Evolutionary conservation across 805 yeast species (phyloP).

Genomic region (Soucietia sequanensis): DNA sequence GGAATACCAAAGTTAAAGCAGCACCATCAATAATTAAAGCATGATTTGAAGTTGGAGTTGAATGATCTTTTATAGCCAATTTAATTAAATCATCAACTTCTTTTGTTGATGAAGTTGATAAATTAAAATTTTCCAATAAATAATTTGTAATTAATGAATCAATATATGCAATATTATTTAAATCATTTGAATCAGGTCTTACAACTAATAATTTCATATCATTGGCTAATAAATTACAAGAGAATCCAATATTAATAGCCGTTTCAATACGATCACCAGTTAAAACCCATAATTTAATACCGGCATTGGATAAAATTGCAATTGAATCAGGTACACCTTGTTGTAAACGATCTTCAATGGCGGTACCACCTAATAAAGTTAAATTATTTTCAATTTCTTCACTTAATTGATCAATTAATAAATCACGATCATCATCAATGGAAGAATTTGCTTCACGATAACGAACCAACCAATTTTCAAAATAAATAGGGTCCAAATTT

Average conservation of each 20-base stretch:
- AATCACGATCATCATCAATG: constrained; percentile 57
- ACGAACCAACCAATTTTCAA: constrained; percentile 52
- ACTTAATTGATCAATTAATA: constrained; percentile 49
- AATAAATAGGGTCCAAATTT: constrained; percentile 45
- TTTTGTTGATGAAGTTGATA: constrained; percentile 33
- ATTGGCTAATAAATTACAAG: constrained; percentile 66
- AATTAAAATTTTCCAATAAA: constrained; percentile 46
- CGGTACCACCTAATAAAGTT: constrained; percentile 70
- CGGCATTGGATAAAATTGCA: constrained; percentile 63
- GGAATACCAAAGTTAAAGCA: constrained; percentile 49
- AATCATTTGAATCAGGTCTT: constrained; percentile 56
- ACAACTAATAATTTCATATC: constrained; percentile 69
- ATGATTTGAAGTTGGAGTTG: constrained; percentile 55
- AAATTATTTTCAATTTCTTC: constrained; percentile 61
- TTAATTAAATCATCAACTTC: constrained; percentile 39
- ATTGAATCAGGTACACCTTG: constrained; percentile 78
- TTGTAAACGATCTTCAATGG: constrained; percentile 77
- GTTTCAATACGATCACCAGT: constrained; percentile 85
- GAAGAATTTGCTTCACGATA: constrained; percentile 60
- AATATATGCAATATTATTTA: constrained; percentile 36
- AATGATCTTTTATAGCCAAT: constrained; percentile 58
- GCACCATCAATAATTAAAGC: constrained; percentile 75
- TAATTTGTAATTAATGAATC: constrained; percentile 45
- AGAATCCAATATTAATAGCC: constrained; percentile 79
- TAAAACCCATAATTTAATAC: constrained; percentile 78